These are phyloP conservation scores for Alternaria brassicae DNA, from an alignment of 2,329 filamentous ascomycete species.

Conservation along the genomic window DNA sequence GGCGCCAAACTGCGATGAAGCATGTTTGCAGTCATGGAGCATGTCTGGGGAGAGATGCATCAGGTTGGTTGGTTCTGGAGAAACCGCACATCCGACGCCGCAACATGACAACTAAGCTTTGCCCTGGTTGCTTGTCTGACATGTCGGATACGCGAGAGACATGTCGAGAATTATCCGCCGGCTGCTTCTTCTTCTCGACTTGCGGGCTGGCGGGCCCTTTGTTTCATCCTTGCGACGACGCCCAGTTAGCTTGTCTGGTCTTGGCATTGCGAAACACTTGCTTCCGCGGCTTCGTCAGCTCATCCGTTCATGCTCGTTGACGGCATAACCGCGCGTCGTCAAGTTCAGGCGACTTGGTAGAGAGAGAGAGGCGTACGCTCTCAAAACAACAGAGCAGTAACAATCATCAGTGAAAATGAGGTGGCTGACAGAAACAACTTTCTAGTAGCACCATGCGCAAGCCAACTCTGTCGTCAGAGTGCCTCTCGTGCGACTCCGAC, in stretches of 20 bases:
- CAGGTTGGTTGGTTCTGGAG: slow-evolving; percentile 10
- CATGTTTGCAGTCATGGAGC: slow-evolving; percentile 8
- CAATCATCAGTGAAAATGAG: neutral
- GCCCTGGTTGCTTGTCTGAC: slow-evolving; percentile 32
- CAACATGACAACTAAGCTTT: slow-evolving; percentile 36
- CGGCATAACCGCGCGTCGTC: slow-evolving; percentile 18
- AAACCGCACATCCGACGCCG: slow-evolving; percentile 2
- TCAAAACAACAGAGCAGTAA: neutral
- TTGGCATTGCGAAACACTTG: slow-evolving; percentile 38
- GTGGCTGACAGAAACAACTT: slow-evolving; percentile 6
- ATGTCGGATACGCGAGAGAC: slow-evolving; percentile 23
- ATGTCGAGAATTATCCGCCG: neutral
- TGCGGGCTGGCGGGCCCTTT: slow-evolving; percentile 13
- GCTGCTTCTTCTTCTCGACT: slow-evolving; percentile 17
- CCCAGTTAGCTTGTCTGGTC: slow-evolving; percentile 25
- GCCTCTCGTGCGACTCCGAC: slow-evolving; percentile 5
- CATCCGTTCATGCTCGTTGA: slow-evolving; percentile 20
- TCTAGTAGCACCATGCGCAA: neutral
- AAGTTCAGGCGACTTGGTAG: neutral
- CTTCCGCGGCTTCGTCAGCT: slow-evolving; percentile 28
- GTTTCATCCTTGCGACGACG: slow-evolving; percentile 30
- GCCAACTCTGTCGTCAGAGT: neutral
- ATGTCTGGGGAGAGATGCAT: slow-evolving; percentile 11
- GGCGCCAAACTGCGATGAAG: slow-evolving; percentile 13
- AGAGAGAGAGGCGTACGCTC: neutral